A percentile compares a stretch with the other conserved stretches of the same genome.
These are phyloP conservation scores for Calonectria pteridis DNA, from an alignment of 2,329 filamentous ascomycete species.

Conservation along the genomic window DNA sequence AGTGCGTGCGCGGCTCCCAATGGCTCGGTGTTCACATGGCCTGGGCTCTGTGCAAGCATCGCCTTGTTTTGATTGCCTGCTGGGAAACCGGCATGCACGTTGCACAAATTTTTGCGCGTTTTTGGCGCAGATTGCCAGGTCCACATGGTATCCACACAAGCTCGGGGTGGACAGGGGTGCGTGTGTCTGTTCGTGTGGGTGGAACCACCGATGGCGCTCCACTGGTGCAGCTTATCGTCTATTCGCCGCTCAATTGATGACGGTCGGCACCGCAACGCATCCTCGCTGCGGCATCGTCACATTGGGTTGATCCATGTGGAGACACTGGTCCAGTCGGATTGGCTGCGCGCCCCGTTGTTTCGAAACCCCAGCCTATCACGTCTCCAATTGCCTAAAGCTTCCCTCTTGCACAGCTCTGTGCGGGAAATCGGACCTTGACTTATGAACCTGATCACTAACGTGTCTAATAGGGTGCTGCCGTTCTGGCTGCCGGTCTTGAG, in stretches of 20 bases:
- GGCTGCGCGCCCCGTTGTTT: slow-evolving; percentile 32
- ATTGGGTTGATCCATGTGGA: slow-evolving; percentile 35
- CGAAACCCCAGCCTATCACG: slow-evolving; percentile 31
- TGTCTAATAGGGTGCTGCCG: slow-evolving; percentile 71
- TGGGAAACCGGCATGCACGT: slow-evolving; percentile 19
- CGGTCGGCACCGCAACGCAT: slow-evolving; percentile 27
- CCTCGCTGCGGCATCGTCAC: slow-evolving; percentile 14
- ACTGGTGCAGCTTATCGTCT: slow-evolving; percentile 34
- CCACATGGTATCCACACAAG: slow-evolving; percentile 49
- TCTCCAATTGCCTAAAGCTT: slow-evolving; percentile 18
- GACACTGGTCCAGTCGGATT: slow-evolving; percentile 43
- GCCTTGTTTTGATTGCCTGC: slow-evolving; percentile 33
- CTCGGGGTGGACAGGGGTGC: slow-evolving; percentile 33
- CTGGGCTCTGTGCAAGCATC: slow-evolving; percentile 2
- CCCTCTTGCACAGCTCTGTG: neutral
- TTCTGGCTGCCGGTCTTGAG: slow-evolving; percentile 85
- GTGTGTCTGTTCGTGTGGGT: slow-evolving; percentile 29
- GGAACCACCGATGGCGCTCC: slow-evolving; percentile 39
- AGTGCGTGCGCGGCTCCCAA: slow-evolving; percentile 19
- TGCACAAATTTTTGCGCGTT: slow-evolving; percentile 40
- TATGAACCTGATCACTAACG: slow-evolving; percentile 42
- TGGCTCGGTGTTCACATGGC: slow-evolving; percentile 14
- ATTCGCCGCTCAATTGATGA: slow-evolving; percentile 23
- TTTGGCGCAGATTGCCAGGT: slow-evolving; percentile 48
- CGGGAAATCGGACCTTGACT: slow-evolving; percentile 26